Conservation (phyloP, 345 rosid genomes). For the Ceriops decandra region DNA sequence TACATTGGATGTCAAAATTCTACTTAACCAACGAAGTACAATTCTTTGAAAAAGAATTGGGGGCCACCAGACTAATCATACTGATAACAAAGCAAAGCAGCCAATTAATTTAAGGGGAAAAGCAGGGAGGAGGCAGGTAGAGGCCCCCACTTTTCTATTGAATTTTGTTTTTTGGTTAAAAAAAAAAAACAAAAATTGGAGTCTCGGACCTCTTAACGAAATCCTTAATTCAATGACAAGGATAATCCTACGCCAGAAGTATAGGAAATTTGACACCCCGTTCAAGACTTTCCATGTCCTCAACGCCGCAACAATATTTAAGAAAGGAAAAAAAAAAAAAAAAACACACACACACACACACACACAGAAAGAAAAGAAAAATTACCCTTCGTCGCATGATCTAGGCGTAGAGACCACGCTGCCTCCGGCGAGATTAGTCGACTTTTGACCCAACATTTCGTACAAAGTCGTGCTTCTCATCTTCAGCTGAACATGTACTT, state of each 20-base stretch:
- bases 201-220: too few relatives aligned
- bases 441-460: constrained; percentile 38
- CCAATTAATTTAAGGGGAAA: background rate
- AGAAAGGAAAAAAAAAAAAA: too few relatives aligned
- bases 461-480: constrained; percentile 16
- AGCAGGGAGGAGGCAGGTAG: too few relatives aligned
- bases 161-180: too few relatives aligned
- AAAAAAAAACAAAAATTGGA: too few relatives aligned
- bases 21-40: constrained; percentile 25
- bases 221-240: constrained; percentile 18
- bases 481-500: constrained; percentile 7
- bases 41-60: constrained; percentile 43
- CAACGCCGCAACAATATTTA: background rate
- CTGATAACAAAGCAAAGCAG: constrained; percentile 16
- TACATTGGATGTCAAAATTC: constrained; percentile 23
- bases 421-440: constrained; percentile 27
- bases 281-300: constrained; percentile 24
- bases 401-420: constrained; percentile 37
- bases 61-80: constrained; percentile 40
- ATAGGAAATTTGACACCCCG: constrained; percentile 22
- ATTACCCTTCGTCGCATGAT: too few relatives aligned
- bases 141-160: too few relatives aligned
- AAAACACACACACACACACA: too few relatives aligned
- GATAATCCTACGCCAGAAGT: constrained; percentile 47
- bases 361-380: background rate